These are phyloP conservation scores for Aurinia saxatilis DNA, from an alignment of 345 rosid species.

Conservation along the genomic window DNA sequence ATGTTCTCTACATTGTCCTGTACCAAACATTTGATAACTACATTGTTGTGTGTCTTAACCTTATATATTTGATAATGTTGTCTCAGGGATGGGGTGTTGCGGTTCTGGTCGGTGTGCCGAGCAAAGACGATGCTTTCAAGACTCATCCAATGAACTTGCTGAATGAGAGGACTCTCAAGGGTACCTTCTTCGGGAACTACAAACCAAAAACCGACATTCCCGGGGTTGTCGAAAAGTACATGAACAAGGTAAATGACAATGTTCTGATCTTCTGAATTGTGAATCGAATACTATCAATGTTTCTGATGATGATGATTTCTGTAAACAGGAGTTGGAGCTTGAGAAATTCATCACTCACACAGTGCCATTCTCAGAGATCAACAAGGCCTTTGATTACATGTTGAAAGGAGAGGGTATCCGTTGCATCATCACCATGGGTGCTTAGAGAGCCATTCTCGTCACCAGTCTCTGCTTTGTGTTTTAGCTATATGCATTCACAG, in stretches of 20 bases:
- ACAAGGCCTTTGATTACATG: slow-evolving; percentile 58
- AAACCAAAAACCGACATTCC: slow-evolving; percentile 64
- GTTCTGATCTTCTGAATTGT: neutral
- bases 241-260: slow-evolving; percentile 42
- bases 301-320: neutral
- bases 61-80: too few species aligned
- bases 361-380: slow-evolving; percentile 50
- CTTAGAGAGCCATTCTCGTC: slow-evolving; percentile 9
- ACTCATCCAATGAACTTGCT: slow-evolving; percentile 51
- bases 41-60: too few species aligned
- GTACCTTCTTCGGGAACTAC: slow-evolving; percentile 63
- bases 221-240: slow-evolving; percentile 49
- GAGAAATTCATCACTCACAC: slow-evolving; percentile 60
- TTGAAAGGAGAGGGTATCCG: slow-evolving; percentile 45
- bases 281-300: neutral
- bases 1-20: too few species aligned
- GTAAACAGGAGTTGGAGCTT: slow-evolving; percentile 37
- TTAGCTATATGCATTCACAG: neutral
- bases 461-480: neutral
- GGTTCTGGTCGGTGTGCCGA: slow-evolving; percentile 61
- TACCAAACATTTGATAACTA: too few species aligned
- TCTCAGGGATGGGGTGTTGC: slow-evolving; percentile 78
- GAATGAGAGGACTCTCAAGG: slow-evolving; percentile 64
- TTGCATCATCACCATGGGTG: slow-evolving; percentile 50
- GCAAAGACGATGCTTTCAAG: slow-evolving; percentile 55